Evolutionary conservation across 2,329 filamentous ascomycete species (phyloP).

Genomic region (Fusarium liriodendri): DNA sequence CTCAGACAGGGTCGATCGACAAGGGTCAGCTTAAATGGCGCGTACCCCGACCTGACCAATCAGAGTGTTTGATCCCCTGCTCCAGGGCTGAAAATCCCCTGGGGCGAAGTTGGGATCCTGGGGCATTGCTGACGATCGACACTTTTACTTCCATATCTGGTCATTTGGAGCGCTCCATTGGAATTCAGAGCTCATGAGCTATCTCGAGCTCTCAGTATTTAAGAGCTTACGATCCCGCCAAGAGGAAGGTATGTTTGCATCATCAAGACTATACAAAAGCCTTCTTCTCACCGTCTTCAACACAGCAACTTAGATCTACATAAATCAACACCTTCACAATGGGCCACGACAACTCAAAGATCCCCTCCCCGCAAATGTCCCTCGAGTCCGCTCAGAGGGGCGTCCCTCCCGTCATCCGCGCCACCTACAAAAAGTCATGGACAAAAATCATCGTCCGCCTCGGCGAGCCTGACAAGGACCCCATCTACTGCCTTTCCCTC

Average conservation of each 20-base stretch:
- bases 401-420: constrained; percentile 2
- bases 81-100: neutral
- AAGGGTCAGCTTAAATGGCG: neutral
- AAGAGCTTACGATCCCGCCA: neutral
- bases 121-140: neutral
- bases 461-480: constrained; percentile 5
- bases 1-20: neutral
- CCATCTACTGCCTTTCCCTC: neutral
- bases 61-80: neutral
- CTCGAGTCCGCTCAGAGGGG: neutral
- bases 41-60: neutral
- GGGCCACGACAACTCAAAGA: constrained; percentile 7
- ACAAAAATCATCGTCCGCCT: constrained; percentile 13
- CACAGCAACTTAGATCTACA: neutral
- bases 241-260: neutral
- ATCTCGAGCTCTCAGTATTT: neutral
- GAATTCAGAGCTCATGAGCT: neutral
- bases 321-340: neutral
- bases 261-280: too few species aligned
- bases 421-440: constrained; percentile 15
- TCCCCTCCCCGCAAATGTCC: neutral
- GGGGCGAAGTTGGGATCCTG: neutral
- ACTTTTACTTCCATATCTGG: neutral
- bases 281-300: neutral
- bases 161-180: neutral